Evolutionary conservation across 148 eudicot genomes (phyloP).

Genomic region (Silene uniflora): DNA sequence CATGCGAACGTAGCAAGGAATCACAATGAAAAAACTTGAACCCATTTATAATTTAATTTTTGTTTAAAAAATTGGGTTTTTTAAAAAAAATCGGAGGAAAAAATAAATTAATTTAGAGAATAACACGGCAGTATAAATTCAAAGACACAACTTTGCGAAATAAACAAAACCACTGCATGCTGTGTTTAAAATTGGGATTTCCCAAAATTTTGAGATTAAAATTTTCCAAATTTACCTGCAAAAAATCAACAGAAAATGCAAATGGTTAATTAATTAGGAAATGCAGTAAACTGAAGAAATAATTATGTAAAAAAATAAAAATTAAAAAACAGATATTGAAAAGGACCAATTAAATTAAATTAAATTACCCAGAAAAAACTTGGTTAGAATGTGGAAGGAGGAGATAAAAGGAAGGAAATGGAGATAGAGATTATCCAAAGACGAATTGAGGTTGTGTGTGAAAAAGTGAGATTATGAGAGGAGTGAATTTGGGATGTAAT

Average conservation of each 20-base stretch:
- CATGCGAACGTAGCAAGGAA: slow-evolving; percentile 63
- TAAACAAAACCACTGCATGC: background rate
- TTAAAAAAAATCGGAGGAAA: background rate
- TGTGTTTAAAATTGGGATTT: background rate
- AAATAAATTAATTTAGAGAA: slow-evolving; percentile 45
- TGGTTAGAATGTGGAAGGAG: too few relatives aligned
- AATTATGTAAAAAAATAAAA: too few relatives aligned
- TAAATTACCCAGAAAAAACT: background rate
- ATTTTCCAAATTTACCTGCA: background rate
- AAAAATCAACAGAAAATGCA: background rate
- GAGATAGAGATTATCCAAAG: too few relatives aligned
- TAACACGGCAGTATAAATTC: slow-evolving; percentile 79
- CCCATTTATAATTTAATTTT: slow-evolving; percentile 45
- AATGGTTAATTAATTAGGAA: background rate
- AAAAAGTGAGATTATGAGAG: background rate
- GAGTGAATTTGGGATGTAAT: background rate
- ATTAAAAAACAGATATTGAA: too few relatives aligned
- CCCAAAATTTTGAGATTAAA: background rate
- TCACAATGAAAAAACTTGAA: slow-evolving; percentile 61
- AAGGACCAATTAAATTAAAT: too few relatives aligned
- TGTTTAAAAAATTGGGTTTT: background rate
- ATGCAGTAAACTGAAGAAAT: background rate
- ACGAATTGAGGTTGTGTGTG: background rate
- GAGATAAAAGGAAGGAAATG: too few relatives aligned
- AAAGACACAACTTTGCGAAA: slow-evolving; percentile 64